Conservation (phyloP, 768 basidiomycete species). For the Mrakia blollopis region DNA sequence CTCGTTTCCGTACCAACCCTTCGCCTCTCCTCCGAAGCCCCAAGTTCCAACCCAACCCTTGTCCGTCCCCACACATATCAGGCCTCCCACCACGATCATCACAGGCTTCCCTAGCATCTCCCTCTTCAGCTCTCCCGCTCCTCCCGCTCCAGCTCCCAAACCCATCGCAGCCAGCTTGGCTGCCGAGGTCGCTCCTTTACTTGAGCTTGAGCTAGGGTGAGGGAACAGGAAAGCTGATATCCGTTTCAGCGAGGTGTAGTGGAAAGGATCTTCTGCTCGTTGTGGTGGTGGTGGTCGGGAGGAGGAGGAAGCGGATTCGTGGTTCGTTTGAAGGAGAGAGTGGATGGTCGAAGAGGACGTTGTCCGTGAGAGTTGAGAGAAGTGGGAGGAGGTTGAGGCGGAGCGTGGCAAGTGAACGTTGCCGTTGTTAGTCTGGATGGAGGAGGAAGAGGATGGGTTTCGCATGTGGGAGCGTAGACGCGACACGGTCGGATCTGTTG, state of each 20-base stretch:
- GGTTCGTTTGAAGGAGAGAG: constrained; percentile 18
- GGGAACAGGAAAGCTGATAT: constrained; percentile 29
- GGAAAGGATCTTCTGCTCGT: constrained; percentile 19
- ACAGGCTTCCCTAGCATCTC: constrained; percentile 58
- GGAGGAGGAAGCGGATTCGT: neutral
- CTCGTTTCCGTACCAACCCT: constrained; percentile 71
- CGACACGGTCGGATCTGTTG: constrained; percentile 40
- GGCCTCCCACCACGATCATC: constrained; percentile 74
- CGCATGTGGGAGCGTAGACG: constrained; percentile 44
- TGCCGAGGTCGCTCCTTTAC: neutral
- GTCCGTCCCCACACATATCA: constrained; percentile 83
- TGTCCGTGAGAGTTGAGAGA: constrained; percentile 31
- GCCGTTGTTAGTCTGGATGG: constrained; percentile 27
- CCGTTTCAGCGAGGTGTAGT: constrained; percentile 25
- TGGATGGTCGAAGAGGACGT: constrained; percentile 32
- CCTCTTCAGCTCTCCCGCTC: constrained; percentile 5
- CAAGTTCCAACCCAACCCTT: constrained; percentile 73
- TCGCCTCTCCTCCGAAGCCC: constrained; percentile 81
- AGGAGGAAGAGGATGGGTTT: constrained; percentile 37
- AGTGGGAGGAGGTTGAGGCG: constrained; percentile 24
- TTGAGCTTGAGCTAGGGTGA: no score
- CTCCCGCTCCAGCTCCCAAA: neutral
- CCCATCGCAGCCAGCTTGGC: constrained; percentile 17
- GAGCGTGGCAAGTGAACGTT: neutral
- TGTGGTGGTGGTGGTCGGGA: neutral